Conservation (phyloP, 805 yeast genomes). For the Zygosaccharomyces gambellarensis region DNA sequence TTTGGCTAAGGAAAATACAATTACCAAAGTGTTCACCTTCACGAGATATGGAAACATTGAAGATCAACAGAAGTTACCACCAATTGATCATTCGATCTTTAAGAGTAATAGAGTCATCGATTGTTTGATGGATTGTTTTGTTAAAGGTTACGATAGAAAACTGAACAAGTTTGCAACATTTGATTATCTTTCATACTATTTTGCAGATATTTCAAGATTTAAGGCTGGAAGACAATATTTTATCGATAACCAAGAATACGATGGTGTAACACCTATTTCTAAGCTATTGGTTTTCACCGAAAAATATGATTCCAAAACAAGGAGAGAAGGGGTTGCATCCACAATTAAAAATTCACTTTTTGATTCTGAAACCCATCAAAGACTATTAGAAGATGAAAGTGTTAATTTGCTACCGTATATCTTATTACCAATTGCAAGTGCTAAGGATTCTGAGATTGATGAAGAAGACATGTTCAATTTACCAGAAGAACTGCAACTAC, state of each 20-base stretch:
- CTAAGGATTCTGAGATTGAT: slow-evolving; percentile 62
- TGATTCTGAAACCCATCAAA: slow-evolving; percentile 64
- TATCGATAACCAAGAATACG: slow-evolving; percentile 65
- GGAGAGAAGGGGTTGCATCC: slow-evolving; percentile 91
- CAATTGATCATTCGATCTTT: slow-evolving; percentile 46
- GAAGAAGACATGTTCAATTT: slow-evolving; percentile 82
- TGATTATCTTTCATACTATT: slow-evolving; percentile 82
- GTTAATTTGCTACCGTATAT: slow-evolving; percentile 79
- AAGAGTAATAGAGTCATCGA: slow-evolving; percentile 60
- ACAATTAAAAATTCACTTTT: slow-evolving; percentile 87
- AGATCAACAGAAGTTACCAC: slow-evolving; percentile 17
- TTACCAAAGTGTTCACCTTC: slow-evolving; percentile 48
- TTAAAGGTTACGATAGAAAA: slow-evolving; percentile 70
- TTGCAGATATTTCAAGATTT: slow-evolving; percentile 84
- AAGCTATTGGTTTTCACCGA: slow-evolving; percentile 80
- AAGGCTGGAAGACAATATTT: slow-evolving; percentile 71
- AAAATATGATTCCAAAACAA: slow-evolving; percentile 64
- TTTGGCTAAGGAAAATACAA: slow-evolving; percentile 69
- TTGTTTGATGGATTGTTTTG: slow-evolving; percentile 83
- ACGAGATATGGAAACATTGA: slow-evolving; percentile 23
- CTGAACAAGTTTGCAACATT: slow-evolving; percentile 68
- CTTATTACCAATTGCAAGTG: slow-evolving; percentile 73
- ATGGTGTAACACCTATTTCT: slow-evolving; percentile 71
- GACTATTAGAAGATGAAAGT: slow-evolving; percentile 52
- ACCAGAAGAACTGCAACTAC: slow-evolving; percentile 81